Base-by-base conservation (phyloP, 139 green algal genomes). In the Edaphochlamys debaryana region DNA sequence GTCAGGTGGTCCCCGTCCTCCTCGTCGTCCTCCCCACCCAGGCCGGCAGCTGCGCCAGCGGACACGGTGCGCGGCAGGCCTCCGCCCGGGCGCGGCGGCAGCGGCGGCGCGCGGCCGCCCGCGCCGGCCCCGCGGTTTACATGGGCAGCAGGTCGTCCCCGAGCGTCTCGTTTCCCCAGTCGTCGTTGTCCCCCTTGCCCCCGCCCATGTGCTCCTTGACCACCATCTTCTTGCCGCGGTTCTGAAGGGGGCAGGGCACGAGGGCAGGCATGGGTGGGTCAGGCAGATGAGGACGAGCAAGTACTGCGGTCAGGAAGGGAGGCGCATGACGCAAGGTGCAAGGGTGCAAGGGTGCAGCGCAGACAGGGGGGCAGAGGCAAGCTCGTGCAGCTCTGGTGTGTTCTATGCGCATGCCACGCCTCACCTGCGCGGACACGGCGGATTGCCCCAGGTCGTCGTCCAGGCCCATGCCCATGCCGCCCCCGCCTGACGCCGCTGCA, bases 81-180 rank as follows among this genome's bases (percentile, higher is more conserved):
- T 11, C 34, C 15, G 7, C 11, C 34, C 66, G 20, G 36, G 6
- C 13, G 5, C 42, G 29, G 42, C 42, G 54, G 22, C 54, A 4
- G 22, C 54, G 4, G 11, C 54, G 54, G 17, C 17, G 54, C 54
- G 23, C 17, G 17, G 4, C 54, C 70, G n/a, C 38, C 48, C 8
- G 0, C 30, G 15, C 23, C 54, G 11, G 56, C 37, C 5, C 38
- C 58, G 56, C 37, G 19, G 34, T 27, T 81, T 74, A 94, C 92
- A 93, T 92, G 0, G 92, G 92, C 76, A 96, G 78, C 68, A 96
- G 67, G 64, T 96, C 93, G 40, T 95, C 90, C 7, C 90, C 92
- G 15, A 96, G 87, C 79, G 91, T 69, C 66, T 94, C 92, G 41
- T 91, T 93, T 36, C 90, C 90, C 93, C 91, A 95, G 50, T 94